Evolutionary conservation across 164 flowering plant species (phyloP), one percentile per base, ranked within the genome.

Genomic region (Cinnamomum micranthum): DNA sequence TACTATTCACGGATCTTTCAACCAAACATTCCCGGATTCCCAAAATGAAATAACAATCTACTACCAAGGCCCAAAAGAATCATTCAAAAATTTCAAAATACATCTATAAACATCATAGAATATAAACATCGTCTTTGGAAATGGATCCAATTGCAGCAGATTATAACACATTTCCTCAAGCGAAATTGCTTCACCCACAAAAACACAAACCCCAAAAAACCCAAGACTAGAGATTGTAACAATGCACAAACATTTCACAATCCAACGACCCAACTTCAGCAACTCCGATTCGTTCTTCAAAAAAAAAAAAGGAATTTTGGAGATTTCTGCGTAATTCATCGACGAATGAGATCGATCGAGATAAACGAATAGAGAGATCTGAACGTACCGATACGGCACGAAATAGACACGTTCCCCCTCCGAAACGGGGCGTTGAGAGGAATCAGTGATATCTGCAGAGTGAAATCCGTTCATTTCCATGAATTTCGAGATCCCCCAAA

Each of bases 321-420:
- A 31, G 35, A 31, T 55, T 3, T 55, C 6, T 20, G 2, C 3
- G 7, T 4, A 15, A 17, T 15, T 19, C 17, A 55, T 19, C 60
- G 4, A 55, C 14, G 60, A 2, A 65, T 4, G 64, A 68, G 64
- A 71, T 74, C 72, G 66, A 79, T 50, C 60, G 20, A 50, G 65
- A 75, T 41, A 41, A 41, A 41, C 10, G 47, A 22, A 51, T 51
- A 24, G 19, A 50, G 19, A 41, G 35, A 71, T 41, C 1, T 2
- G 28, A 14, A 9, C 7, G n/a, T 75, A 93, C 98, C 92, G 85
- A 81, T 81, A 86, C 3, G 98, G 95, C 23, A 92, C 97, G 67
- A 91, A 80, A 84, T 90, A 91, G 75, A 91, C 88, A 28, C 93
- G 82, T 71, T 87, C 91, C 52, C 84, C 87, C 1, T 33, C 79